Conservation (phyloP, 306 rosid species). For the Arachis stenosperma region DNA sequence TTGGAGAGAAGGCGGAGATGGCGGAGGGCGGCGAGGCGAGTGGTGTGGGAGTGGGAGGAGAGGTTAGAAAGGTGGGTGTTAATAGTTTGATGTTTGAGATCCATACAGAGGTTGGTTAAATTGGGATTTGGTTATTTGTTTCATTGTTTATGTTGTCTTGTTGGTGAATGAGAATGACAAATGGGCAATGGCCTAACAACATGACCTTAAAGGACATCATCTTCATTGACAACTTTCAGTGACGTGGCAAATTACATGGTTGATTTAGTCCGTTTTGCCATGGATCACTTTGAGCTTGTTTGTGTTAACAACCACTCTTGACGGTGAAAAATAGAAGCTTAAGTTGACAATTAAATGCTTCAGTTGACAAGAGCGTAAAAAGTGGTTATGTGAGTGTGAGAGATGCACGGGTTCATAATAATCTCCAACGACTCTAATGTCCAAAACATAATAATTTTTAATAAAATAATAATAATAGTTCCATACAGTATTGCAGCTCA, state of each 20-base stretch:
- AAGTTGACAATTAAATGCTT: too few relatives aligned
- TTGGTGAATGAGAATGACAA: not conserved
- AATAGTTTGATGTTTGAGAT: conserved; percentile 52
- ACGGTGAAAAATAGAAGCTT: too few relatives aligned
- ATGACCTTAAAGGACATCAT: too few relatives aligned
- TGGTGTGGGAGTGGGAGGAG: conserved; percentile 56
- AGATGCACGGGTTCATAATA: too few relatives aligned
- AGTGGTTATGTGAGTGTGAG: too few relatives aligned
- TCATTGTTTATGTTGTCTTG: not conserved
- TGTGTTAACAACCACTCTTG: too few relatives aligned
- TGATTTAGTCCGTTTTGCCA: too few relatives aligned
- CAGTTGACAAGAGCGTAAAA: too few relatives aligned
- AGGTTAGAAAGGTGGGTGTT: conserved; percentile 56
- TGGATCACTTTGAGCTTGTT: too few relatives aligned
- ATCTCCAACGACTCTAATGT: not conserved
- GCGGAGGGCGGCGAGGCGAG: conserved; percentile 60
- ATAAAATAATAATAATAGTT: not conserved
- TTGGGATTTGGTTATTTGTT: not conserved
- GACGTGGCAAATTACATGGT: too few relatives aligned
- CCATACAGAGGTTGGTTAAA: conserved; percentile 45
- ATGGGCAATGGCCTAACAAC: too few relatives aligned
- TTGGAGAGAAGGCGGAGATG: conserved; percentile 68
- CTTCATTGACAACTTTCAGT: too few relatives aligned
- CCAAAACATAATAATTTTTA: not conserved
- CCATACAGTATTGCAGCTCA: conserved; percentile 16